phyloP scores from a whole-genome alignment of 805 yeast species.

The Sugiyamaella americana region DNA sequence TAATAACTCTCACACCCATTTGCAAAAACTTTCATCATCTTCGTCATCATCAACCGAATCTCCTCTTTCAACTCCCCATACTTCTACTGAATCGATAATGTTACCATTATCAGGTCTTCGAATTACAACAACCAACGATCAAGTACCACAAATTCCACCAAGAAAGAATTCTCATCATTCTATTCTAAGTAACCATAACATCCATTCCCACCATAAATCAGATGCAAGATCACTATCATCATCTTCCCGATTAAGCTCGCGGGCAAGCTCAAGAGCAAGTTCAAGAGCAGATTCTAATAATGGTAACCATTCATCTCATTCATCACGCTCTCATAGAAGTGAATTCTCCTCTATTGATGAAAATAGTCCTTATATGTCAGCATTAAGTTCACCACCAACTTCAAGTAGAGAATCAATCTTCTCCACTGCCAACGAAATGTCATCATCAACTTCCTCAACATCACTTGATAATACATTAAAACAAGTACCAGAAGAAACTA shows the following conservation, averaged over 20 bases:
- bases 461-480: not conserved
- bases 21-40: too few species aligned
- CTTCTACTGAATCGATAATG: not conserved
- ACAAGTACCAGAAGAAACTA: not conserved
- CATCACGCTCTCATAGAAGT: not conserved
- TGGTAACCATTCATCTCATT: not conserved
- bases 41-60: not conserved
- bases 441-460: slow-evolving; percentile 1
- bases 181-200: not conserved
- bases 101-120: slow-evolving; percentile 1
- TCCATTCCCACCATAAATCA: not conserved
- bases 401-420: slow-evolving; percentile 6
- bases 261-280: not conserved
- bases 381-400: slow-evolving; percentile 5
- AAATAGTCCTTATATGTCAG: not conserved
- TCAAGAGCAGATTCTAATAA: not conserved
- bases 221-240: not conserved
- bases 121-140: not conserved
- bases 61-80: not conserved
- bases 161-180: not conserved
- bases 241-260: not conserved
- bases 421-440: slow-evolving; percentile 1
- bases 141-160: not conserved
- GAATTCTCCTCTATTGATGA: not conserved
- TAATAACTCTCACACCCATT: too few species aligned